Percentiles rank a stretch among this genome's conserved stretches.
Evolutionary conservation across 306 rosid species (phyloP).

Genomic region (Abrus precatorius): DNA sequence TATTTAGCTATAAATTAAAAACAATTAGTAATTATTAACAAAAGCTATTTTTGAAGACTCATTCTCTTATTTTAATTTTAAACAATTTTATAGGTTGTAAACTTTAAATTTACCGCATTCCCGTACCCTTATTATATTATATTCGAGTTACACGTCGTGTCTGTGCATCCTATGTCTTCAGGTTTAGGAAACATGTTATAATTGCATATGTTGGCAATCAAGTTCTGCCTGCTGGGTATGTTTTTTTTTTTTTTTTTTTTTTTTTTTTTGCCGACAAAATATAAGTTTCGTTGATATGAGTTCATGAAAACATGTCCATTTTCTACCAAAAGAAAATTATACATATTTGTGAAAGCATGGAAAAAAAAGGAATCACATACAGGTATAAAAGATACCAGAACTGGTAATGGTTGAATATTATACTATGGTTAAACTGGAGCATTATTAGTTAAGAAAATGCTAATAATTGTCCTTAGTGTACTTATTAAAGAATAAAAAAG

Average conservation of each 20-base stretch:
- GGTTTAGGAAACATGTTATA: slow-evolving; percentile 10
- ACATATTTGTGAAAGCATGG: slow-evolving; percentile 19
- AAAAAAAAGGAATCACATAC: slow-evolving; percentile 6
- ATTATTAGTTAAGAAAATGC: neutral
- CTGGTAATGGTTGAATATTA: slow-evolving; percentile 18
- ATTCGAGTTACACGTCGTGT: neutral
- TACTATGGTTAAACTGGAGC: slow-evolving; percentile 15
- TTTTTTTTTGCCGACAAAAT: neutral
- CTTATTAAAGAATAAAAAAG: too few species aligned
- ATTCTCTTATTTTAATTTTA: neutral
- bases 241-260: too few species aligned
- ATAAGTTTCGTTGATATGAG: neutral
- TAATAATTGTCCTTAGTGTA: too few species aligned
- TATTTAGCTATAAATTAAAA: neutral
- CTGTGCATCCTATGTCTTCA: neutral
- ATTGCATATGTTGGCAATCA: neutral
- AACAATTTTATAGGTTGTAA: neutral
- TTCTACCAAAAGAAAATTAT: neutral
- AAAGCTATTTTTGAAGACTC: neutral
- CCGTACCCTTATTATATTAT: neutral
- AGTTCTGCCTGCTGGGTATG: neutral
- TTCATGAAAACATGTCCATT: neutral
- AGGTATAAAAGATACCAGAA: neutral
- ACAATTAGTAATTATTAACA: neutral
- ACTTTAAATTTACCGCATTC: neutral